A percentile compares a stretch with the other conserved stretches of the same genome.
Evolutionary conservation across 257 asterid genomes (phyloP).

Genomic region (Nicotiana sylvestris): DNA sequence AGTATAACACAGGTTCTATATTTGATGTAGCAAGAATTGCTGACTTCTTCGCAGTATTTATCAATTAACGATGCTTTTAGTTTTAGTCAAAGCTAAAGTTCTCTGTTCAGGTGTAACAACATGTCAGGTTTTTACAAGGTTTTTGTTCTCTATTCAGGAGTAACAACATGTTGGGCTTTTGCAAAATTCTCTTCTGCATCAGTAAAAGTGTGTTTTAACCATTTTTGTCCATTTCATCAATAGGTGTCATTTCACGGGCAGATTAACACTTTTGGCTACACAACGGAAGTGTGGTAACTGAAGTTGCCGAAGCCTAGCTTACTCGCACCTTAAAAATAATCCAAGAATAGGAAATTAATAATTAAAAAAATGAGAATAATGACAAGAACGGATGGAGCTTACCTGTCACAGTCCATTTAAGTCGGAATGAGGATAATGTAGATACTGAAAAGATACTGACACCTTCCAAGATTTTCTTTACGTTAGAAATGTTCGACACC

Average conservation of each 20-base stretch:
- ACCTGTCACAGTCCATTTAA: not conserved
- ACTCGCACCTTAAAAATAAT: not conserved
- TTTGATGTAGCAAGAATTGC: not conserved
- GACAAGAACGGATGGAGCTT: not conserved
- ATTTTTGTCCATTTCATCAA: not conserved
- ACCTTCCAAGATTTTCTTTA: not conserved
- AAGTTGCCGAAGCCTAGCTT: not conserved
- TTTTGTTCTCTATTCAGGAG: not conserved
- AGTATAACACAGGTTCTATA: not conserved
- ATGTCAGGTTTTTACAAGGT: not conserved
- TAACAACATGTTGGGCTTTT: not conserved
- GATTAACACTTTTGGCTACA: not conserved
- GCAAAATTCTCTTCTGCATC: not conserved
- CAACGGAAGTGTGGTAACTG: not conserved
- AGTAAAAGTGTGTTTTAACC: not conserved
- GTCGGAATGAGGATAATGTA: not conserved
- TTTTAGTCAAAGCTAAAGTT: constrained; percentile 1
- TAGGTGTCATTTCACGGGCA: not conserved
- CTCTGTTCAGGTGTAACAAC: not conserved
- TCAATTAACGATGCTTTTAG: not conserved
- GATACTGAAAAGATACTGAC: not conserved
- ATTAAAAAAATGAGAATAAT: not conserved
- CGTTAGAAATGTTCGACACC: not conserved
- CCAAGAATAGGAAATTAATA: not conserved
- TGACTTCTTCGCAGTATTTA: not conserved